Conservation (phyloP, 352 stramenopile genomes). For the Pythium myriotylum region DNA sequence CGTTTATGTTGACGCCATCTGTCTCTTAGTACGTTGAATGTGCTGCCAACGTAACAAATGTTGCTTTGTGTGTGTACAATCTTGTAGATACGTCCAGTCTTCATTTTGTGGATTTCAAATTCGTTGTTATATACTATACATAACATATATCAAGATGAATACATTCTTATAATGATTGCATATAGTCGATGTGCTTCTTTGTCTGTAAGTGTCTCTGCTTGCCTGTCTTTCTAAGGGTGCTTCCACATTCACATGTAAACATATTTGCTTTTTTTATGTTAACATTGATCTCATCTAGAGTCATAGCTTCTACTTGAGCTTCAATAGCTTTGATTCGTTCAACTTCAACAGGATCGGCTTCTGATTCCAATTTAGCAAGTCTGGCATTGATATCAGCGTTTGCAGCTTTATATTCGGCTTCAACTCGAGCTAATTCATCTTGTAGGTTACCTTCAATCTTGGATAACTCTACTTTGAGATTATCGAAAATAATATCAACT, state of each 20-base stretch:
- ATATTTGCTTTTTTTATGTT: slow-evolving; percentile 7
- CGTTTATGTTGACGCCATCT: too few relatives aligned
- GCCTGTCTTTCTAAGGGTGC: background rate
- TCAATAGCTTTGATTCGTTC: too few relatives aligned
- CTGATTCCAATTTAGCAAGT: slow-evolving; percentile 3
- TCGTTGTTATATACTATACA: too few relatives aligned
- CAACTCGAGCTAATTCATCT: background rate
- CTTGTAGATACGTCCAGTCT: too few relatives aligned
- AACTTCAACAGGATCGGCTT: background rate
- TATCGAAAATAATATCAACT: slow-evolving; percentile 30
- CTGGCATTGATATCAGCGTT: background rate
- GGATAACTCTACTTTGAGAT: slow-evolving; percentile 23
- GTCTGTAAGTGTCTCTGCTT: slow-evolving; percentile 2
- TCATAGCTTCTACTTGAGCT: too few relatives aligned
- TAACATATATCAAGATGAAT: slow-evolving; percentile 7
- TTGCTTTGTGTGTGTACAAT: too few relatives aligned
- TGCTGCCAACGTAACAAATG: too few relatives aligned
- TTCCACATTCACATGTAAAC: slow-evolving; percentile 10
- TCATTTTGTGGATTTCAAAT: too few relatives aligned
- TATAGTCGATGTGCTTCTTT: slow-evolving; percentile 12
- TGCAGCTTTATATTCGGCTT: background rate
- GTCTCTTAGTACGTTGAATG: too few relatives aligned
- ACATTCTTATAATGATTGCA: slow-evolving; percentile 9
- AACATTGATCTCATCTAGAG: too few relatives aligned
- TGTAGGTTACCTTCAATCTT: slow-evolving; percentile 6